A percentile compares a stretch with the other conserved stretches of the same genome.
Conservation (phyloP, 805 yeast genomes). For the Ogataea naganishii region DNA sequence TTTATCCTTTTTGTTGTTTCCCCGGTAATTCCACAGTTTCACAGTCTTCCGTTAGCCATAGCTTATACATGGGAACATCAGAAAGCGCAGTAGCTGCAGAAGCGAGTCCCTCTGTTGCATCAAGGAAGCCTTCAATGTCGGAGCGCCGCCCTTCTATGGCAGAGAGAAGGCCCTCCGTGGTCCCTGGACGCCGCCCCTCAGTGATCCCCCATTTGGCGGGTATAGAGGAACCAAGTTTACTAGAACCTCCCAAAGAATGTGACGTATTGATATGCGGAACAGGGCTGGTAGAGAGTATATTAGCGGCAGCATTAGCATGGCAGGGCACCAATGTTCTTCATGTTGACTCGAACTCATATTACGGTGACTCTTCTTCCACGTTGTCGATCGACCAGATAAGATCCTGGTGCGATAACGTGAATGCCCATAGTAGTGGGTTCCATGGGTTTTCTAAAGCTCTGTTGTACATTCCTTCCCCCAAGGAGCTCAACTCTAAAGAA, state of each 20-base stretch:
- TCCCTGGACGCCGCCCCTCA: slow-evolving; percentile 20
- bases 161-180: slow-evolving; percentile 24
- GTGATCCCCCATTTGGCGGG: slow-evolving; percentile 69
- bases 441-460: slow-evolving; percentile 49
- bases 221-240: slow-evolving; percentile 61
- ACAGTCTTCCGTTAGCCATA: no score
- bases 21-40: no score
- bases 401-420: slow-evolving; percentile 73
- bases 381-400: slow-evolving; percentile 79
- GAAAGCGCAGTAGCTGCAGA: slow-evolving; percentile 1
- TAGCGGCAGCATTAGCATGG: slow-evolving; percentile 95
- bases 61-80: no score
- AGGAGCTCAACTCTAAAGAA: slow-evolving; percentile 52
- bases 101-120: slow-evolving; percentile 18
- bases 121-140: slow-evolving; percentile 54
- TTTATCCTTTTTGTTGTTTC: no score
- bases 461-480: slow-evolving; percentile 65
- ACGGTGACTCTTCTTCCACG: slow-evolving; percentile 86
- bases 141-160: slow-evolving; percentile 55
- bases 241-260: slow-evolving; percentile 58
- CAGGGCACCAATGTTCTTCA: slow-evolving; percentile 95
- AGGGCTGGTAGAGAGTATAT: slow-evolving; percentile 77
- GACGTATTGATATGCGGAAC: slow-evolving; percentile 93
- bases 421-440: slow-evolving; percentile 28
- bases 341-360: slow-evolving; percentile 74